These are phyloP conservation scores for Nitzschia sp. DNA, from an alignment of 108 stramenopile species.

Conservation along the genomic window DNA sequence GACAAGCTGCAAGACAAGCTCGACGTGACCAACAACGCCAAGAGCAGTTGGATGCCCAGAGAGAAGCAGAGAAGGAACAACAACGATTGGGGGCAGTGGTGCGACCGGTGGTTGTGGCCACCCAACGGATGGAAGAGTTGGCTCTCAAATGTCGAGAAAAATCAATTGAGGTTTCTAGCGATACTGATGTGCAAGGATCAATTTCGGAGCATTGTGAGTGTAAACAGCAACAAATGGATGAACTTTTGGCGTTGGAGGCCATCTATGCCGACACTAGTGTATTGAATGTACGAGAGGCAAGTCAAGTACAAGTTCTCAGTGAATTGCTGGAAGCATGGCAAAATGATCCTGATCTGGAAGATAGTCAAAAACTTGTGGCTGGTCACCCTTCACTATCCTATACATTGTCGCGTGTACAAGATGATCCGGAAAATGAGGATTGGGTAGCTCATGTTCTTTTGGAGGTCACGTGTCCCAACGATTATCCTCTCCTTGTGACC, in stretches of 20 bases:
- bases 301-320: slow-evolving; percentile 25
- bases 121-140: slow-evolving; percentile 14
- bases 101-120: slow-evolving; percentile 26
- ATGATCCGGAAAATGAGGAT: slow-evolving; percentile 33
- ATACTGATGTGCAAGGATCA: background rate
- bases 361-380: background rate
- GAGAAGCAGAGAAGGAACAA: slow-evolving; percentile 37
- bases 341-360: slow-evolving; percentile 10
- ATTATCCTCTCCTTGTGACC: slow-evolving; percentile 32
- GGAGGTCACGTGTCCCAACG: slow-evolving; percentile 13
- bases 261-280: slow-evolving; percentile 37
- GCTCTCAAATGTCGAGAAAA: slow-evolving; percentile 1
- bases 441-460: slow-evolving; percentile 29
- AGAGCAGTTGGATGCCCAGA: slow-evolving; percentile 21
- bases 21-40: slow-evolving; percentile 22
- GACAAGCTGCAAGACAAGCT: slow-evolving; percentile 32
- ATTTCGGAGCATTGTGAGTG: slow-evolving; percentile 24
- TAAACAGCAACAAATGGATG: slow-evolving; percentile 47
- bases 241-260: slow-evolving; percentile 44
- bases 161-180: background rate
- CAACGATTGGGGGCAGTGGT: slow-evolving; percentile 26
- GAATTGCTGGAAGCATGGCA: slow-evolving; percentile 28
- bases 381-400: slow-evolving; percentile 34
- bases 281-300: slow-evolving; percentile 14
- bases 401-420: slow-evolving; percentile 20